Conservation (phyloP, 805 yeast genomes). For the Candida tammaniensis region DNA sequence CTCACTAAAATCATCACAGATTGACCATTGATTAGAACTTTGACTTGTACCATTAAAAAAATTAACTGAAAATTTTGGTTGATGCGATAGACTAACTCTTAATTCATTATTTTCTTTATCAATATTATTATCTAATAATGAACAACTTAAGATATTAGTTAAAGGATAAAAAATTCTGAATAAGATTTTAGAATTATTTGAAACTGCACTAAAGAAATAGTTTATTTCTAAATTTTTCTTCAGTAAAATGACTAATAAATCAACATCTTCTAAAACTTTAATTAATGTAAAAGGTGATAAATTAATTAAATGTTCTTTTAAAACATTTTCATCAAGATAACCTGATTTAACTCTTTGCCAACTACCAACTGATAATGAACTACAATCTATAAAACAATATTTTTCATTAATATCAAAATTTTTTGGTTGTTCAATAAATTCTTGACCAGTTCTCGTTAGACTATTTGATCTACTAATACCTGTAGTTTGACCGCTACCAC, state of each 20-base stretch:
- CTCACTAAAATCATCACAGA: conserved; percentile 81
- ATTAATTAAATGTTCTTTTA: conserved; percentile 51
- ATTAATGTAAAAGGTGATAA: conserved; percentile 66
- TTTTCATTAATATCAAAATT: conserved; percentile 59
- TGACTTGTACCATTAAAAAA: conserved; percentile 56
- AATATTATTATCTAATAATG: conserved; percentile 49
- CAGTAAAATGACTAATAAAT: conserved; percentile 66
- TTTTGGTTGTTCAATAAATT: conserved; percentile 1
- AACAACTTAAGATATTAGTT: conserved; percentile 55
- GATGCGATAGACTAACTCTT: conserved; percentile 48
- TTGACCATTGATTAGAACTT: conserved; percentile 67
- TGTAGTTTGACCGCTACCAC: conserved; percentile 13
- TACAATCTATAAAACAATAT: conserved; percentile 66
- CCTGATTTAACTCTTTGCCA: conserved; percentile 82
- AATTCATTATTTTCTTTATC: conserved; percentile 44
- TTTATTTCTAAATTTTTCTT: conserved; percentile 70
- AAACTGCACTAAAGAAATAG: conserved; percentile 73
- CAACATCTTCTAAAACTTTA: conserved; percentile 64
- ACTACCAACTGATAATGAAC: conserved; percentile 68
- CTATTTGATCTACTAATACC: conserved; percentile 24
- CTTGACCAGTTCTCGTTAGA: conserved; percentile 2
- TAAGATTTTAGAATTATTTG: conserved; percentile 63
- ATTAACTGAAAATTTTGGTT: conserved; percentile 79
- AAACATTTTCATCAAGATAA: conserved; percentile 34
- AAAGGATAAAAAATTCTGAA: conserved; percentile 74